Evolutionary conservation across 805 yeast genomes (phyloP), one percentile per base, ranked within the genome.

Genomic region (Saturnispora sekii): DNA sequence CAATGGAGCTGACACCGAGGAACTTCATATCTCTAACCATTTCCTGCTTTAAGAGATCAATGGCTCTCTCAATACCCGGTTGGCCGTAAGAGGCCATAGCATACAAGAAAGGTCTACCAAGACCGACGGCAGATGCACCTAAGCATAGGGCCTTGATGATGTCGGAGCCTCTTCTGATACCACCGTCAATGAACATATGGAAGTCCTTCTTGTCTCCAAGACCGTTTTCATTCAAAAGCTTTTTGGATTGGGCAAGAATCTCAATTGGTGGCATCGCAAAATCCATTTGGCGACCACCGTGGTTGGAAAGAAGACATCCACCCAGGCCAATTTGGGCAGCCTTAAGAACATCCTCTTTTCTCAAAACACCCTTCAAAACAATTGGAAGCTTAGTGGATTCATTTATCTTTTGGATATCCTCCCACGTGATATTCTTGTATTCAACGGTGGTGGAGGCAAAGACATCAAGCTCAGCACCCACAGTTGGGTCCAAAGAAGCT

Each of bases 81-180:
- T 75, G 84, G 2, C 93, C 93, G 49, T 83, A 84, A 0, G 84
- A 70, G n/a, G 84, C 72, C 78, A 81, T 73, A 10, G 89, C 87
- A 56, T 81, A 84, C 21, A 83, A 57, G 62, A 83, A 82, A 2
- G 90, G 86, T 49, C 93, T 68, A 6, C 94, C 93, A 29, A 84
- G 59, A 1, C 93, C 93, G 14, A 73, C 77, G 14, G 57, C 62
- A 34, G 51, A 76, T 28, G 90, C 93, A 9, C 93, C 94, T 4
- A 84, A 66, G 46, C 85, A 78, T 11, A 84, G 59, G 0, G 93
- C 90, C 56, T 84, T 84, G 41, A 84, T 53, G n/a, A 84, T 64
- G 57, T 84, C 94, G 4, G 87, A 74, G 10, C 84, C 93, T 53
- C 90, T 70, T 49, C 87, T 70, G 26, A 84, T 69, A 32, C 93